phyloP scores from a whole-genome alignment of 1,139 yeast species.

The Lodderomyces orthopsilosis region DNA sequence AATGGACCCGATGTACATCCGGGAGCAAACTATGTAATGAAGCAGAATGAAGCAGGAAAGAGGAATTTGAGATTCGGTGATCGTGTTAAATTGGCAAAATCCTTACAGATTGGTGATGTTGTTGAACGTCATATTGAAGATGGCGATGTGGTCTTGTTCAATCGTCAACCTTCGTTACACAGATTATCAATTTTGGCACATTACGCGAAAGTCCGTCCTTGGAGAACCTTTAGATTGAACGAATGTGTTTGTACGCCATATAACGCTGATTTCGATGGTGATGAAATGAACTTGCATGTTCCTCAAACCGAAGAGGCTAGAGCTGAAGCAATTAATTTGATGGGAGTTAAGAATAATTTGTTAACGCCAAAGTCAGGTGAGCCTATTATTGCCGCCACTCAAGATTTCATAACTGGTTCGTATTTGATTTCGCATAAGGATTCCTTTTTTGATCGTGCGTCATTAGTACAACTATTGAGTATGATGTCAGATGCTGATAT shows the following conservation, averaged over 20 bases:
- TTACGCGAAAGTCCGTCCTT: constrained; percentile 93
- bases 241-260: constrained; percentile 99
- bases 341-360: constrained; percentile 96
- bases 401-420: constrained; percentile 97
- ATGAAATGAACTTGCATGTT: constrained; percentile 98
- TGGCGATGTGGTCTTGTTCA: constrained; percentile 92
- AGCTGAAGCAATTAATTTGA: constrained; percentile 93
- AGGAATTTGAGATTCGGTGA: constrained; percentile 90
- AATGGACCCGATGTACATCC: constrained; percentile 92
- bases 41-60: constrained; percentile 80
- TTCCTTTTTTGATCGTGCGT: constrained; percentile 84
- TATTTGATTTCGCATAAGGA: constrained; percentile 91
- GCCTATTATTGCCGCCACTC: constrained; percentile 99
- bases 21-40: constrained; percentile 90
- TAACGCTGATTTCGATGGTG: constrained; percentile 99
- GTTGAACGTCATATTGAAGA: constrained; percentile 98
- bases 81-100: constrained; percentile 70
- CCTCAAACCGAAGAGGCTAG: constrained; percentile 99
- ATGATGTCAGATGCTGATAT: constrained; percentile 95
- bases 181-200: constrained; percentile 92
- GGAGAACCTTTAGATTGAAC: constrained; percentile 96
- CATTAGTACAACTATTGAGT: constrained; percentile 75
- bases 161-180: constrained; percentile 97
- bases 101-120: constrained; percentile 80
- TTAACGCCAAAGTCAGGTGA: constrained; percentile 97